Evolutionary conservation across 768 basidiomycete genomes (phyloP), one percentile per base, ranked within the genome.

Genomic region (Tylopilus subfusipes): DNA sequence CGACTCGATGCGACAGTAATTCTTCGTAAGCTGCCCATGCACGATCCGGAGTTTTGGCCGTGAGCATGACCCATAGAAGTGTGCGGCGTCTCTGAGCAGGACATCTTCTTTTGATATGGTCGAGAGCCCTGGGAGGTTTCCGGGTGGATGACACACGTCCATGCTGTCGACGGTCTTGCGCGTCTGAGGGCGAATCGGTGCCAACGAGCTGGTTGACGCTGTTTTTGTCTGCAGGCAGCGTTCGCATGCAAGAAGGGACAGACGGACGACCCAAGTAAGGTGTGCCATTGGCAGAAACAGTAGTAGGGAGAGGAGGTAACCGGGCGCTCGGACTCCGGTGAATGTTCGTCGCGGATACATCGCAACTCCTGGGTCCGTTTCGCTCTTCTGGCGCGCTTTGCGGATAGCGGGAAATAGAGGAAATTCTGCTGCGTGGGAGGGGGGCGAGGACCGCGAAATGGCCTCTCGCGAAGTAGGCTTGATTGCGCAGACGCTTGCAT

Each of bases 21-120:
- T 68, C 56, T 42, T 67, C 58, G 63, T 80, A 82, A 12, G 78
- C 78, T 18, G 65, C 54, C 79, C 80, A 82, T 8, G 74, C 77
- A 22, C 70, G 69, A 21, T 58, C 42, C 48, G 66, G 52, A 14
- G 70, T 69, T 34, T 64, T 58, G 19, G 75, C 57, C 22, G 58
- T 68, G 30, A 73, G 71, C 42, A 78, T 63, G 56, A 73, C 40
- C 56, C 68, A 62, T 44, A 72, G 40, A 22, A 71, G 66, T 16
- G 67, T 57, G 16, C 59, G 59, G 42, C 60, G 65, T 50, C 31
- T 57, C 42, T 55, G 60, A 33, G 59, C 42, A 44, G 63, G 55
- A 44, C 50, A 54, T 50, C 65, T 66, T 55, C 46, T 58, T 56
- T 57, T 46, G 55, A 21, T 42, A 33, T 19, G 27, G 34, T 30